Evolutionary conservation across 176 grass and related monocot genomes (phyloP).

Genomic region (Bonia amplexicaulis): DNA sequence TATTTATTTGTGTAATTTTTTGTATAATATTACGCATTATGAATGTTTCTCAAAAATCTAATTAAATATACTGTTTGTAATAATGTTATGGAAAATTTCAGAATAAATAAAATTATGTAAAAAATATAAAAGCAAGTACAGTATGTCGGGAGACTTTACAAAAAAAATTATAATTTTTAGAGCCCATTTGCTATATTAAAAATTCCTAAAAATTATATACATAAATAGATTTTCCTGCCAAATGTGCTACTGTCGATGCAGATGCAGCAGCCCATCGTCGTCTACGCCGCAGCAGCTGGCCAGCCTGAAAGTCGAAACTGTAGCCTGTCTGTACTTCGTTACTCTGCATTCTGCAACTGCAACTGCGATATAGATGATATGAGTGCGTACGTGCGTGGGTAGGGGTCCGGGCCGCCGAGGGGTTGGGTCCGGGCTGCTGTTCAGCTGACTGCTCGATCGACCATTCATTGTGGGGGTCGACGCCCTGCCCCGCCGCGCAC

Average conservation of each 20-base stretch:
- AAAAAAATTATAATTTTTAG: too few relatives aligned
- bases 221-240: too few relatives aligned
- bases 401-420: constrained; percentile 34
- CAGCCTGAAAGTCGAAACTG: not conserved
- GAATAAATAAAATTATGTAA: too few relatives aligned
- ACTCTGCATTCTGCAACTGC: not conserved
- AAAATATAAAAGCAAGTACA: too few relatives aligned
- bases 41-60: too few relatives aligned
- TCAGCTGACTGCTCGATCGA: not conserved
- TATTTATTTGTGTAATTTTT: too few relatives aligned
- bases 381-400: not conserved
- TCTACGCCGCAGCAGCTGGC: not conserved
- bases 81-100: too few relatives aligned
- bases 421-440: constrained; percentile 13
- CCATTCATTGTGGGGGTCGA: not conserved
- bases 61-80: too few relatives aligned
- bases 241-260: not conserved
- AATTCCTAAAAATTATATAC: too few relatives aligned
- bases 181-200: too few relatives aligned
- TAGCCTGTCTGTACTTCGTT: not conserved
- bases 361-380: not conserved
- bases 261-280: not conserved
- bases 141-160: too few relatives aligned
- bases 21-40: too few relatives aligned
- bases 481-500: not conserved